These are phyloP conservation scores for Chaetomiaceae sp. DNA, from an alignment of 2,329 filamentous ascomycete genomes.

Conservation along the genomic window DNA sequence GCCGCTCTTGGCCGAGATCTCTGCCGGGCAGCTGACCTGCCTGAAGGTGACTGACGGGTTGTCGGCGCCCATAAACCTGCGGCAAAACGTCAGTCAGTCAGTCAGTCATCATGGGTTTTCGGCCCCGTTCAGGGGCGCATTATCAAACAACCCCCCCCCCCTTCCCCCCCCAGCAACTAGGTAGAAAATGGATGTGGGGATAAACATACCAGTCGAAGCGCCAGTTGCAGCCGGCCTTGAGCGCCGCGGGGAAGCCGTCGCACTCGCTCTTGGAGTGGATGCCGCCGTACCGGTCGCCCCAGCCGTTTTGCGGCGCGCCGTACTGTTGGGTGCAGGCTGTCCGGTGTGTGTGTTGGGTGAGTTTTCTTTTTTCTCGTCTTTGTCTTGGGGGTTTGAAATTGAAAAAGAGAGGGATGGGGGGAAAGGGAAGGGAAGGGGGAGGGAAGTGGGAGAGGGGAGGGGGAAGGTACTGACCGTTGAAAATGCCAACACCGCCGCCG, in stretches of 20 bases:
- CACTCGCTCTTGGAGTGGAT: conserved; percentile 49
- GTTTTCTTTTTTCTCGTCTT: neutral
- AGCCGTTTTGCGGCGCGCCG: conserved; percentile 44
- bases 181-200: too few species aligned
- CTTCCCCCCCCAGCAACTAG: too few species aligned
- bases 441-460: neutral
- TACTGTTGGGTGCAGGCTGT: conserved; percentile 40
- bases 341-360: neutral
- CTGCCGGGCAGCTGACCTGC: conserved; percentile 42
- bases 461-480: conserved; percentile 38
- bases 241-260: conserved; percentile 46
- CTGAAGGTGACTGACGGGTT: conserved; percentile 53
- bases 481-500: conserved; percentile 51
- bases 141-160: neutral
- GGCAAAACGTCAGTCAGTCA: neutral
- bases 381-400: too few species aligned
- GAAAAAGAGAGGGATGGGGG: too few species aligned
- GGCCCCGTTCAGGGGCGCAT: too few species aligned
- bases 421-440: too few species aligned
- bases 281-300: conserved; percentile 57
- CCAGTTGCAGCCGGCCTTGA: conserved; percentile 58
- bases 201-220: conserved; percentile 52
- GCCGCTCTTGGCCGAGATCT: conserved; percentile 32
- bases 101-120: neutral
- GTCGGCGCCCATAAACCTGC: conserved; percentile 50